Percentiles rank a stretch among this genome's conserved stretches.
These are phyloP conservation scores for Sclerospora graminicola DNA, from an alignment of 352 stramenopile genomes.

Conservation along the genomic window DNA sequence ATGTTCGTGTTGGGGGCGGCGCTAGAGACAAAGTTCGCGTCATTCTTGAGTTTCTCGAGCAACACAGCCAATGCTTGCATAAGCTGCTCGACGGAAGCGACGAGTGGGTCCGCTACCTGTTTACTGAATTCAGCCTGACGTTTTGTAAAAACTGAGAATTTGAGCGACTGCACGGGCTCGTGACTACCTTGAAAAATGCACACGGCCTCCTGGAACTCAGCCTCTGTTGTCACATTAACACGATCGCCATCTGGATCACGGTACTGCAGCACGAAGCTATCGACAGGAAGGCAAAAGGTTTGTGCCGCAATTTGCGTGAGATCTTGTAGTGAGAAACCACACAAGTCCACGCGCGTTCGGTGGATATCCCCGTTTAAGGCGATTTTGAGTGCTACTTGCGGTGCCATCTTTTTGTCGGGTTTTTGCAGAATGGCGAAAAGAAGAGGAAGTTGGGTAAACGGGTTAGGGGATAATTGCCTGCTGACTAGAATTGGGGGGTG, in stretches of 20 bases:
- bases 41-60: slow-evolving; percentile 45
- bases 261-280: slow-evolving; percentile 63
- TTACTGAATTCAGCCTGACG: slow-evolving; percentile 34
- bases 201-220: slow-evolving; percentile 49
- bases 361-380: slow-evolving; percentile 70
- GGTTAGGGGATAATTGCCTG: not conserved
- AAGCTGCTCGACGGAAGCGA: slow-evolving; percentile 47
- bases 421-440: not conserved
- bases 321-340: slow-evolving; percentile 32
- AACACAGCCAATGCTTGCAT: slow-evolving; percentile 36
- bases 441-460: not conserved
- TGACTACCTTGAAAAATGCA: slow-evolving; percentile 33
- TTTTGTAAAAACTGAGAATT: slow-evolving; percentile 45
- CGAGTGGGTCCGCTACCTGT: slow-evolving; percentile 41
- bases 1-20: not conserved
- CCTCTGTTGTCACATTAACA: slow-evolving; percentile 54
- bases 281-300: slow-evolving; percentile 41
- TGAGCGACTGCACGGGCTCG: slow-evolving; percentile 44
- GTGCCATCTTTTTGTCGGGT: slow-evolving; percentile 9
- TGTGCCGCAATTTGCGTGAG: slow-evolving; percentile 42
- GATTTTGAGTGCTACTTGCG: slow-evolving; percentile 57
- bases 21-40: slow-evolving; percentile 20
- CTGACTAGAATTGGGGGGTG: too few species aligned
- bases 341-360: slow-evolving; percentile 55
- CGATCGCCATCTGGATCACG: slow-evolving; percentile 48